Conservation (phyloP, 148 eudicot genomes). For the Talinum fruticosum region DNA sequence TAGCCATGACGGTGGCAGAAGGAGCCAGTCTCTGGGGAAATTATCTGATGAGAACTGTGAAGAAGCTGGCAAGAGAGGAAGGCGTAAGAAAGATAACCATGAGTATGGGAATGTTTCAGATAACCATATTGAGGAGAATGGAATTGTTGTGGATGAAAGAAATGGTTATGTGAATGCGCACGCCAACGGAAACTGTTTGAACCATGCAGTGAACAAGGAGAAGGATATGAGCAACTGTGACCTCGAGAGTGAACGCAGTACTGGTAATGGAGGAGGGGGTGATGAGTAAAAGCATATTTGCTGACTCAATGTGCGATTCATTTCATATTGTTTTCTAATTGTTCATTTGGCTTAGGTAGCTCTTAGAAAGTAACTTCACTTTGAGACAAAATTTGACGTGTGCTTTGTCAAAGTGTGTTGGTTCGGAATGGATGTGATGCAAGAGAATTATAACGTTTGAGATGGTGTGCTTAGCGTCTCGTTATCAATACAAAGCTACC, state of each 20-base stretch:
- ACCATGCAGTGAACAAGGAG: conserved; percentile 7
- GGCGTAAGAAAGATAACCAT: conserved; percentile 29
- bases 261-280: not conserved
- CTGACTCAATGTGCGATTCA: not conserved
- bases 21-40: conserved; percentile 28
- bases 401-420: not conserved
- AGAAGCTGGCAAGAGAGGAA: conserved; percentile 27
- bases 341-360: not conserved
- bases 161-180: not conserved
- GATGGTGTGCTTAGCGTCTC: not conserved
- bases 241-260: not conserved
- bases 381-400: not conserved
- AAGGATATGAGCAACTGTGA: not conserved
- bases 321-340: not conserved
- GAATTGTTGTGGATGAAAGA: not conserved
- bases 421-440: not conserved
- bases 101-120: not conserved
- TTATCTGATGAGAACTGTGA: conserved; percentile 43
- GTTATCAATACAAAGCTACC: not conserved
- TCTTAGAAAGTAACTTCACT: not conserved
- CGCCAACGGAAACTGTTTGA: not conserved
- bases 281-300: not conserved
- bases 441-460: not conserved
- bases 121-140: conserved; percentile 3
- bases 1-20: conserved; percentile 16